A percentile compares a stretch with the other conserved stretches of the same genome.
These are phyloP conservation scores for Phytophthora fragariaefolia DNA, from an alignment of 352 stramenopile genomes.

Conservation along the genomic window DNA sequence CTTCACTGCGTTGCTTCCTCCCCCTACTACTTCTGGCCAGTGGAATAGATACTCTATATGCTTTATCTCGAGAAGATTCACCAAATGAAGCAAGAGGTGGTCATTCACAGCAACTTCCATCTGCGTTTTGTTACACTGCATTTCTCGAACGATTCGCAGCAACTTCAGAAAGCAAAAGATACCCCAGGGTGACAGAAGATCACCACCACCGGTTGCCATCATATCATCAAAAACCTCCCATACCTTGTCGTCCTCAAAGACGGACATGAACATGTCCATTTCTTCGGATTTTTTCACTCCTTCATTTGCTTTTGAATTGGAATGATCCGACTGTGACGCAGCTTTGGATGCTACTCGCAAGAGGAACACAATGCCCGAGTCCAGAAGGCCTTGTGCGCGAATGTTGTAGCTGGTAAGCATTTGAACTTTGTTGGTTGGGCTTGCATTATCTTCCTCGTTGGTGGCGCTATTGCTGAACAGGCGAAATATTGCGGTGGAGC, in stretches of 20 bases:
- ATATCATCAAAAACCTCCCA: conserved; percentile 65
- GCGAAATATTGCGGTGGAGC: conserved; percentile 48
- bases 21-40: conserved; percentile 81
- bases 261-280: conserved; percentile 46
- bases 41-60: conserved; percentile 74
- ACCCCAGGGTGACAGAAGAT: conserved; percentile 83
- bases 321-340: conserved; percentile 26
- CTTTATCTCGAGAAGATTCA: conserved; percentile 58
- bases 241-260: conserved; percentile 50
- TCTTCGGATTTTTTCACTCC: conserved; percentile 25
- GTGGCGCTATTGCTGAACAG: conserved; percentile 51
- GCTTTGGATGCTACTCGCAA: conserved; percentile 68
- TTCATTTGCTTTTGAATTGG: not conserved
- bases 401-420: conserved; percentile 77
- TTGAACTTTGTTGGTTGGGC: conserved; percentile 42
- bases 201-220: conserved; percentile 53
- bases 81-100: conserved; percentile 60
- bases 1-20: conserved; percentile 83
- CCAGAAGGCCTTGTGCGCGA: conserved; percentile 65
- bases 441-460: conserved; percentile 11
- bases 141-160: conserved; percentile 76
- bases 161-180: conserved; percentile 88
- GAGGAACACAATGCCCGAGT: conserved; percentile 68
- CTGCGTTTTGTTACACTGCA: conserved; percentile 48
- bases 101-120: conserved; percentile 64